Conservation (phyloP, 2,329 filamentous ascomycete genomes). For the Blastomyces silverae region DNA sequence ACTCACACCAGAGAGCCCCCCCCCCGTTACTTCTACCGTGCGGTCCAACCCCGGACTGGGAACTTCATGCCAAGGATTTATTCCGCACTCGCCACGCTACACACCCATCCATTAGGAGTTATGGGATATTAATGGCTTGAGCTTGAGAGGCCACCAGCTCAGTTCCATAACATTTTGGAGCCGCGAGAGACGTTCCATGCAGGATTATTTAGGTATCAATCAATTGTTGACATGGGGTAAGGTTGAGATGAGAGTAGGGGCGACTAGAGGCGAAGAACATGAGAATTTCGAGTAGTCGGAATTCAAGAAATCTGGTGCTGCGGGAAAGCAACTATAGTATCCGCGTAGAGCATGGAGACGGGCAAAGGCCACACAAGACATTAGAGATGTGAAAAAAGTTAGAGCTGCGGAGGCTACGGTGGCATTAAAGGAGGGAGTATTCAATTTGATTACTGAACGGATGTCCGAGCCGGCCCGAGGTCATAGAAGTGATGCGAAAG, state of each 20-base stretch:
- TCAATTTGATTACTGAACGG: background rate
- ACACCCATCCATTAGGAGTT: background rate
- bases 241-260: background rate
- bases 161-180: background rate
- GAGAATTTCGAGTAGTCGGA: background rate
- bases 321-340: background rate
- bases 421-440: background rate
- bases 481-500: background rate
- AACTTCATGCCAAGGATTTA: background rate
- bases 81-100: background rate
- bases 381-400: background rate
- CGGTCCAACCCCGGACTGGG: background rate
- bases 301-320: background rate
- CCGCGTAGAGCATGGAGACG: background rate
- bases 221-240: background rate
- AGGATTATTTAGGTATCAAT: background rate
- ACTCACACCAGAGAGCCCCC: background rate
- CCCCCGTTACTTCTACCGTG: background rate
- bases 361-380: background rate
- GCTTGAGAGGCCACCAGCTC: background rate
- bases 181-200: background rate
- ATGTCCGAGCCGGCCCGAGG: background rate
- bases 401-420: background rate
- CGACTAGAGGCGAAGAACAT: background rate
- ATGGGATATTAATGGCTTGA: background rate